A percentile compares a stretch with the other conserved stretches of the same genome.
phyloP scores from a whole-genome alignment of 805 yeast genomes.

The Brettanomyces custersianus region DNA sequence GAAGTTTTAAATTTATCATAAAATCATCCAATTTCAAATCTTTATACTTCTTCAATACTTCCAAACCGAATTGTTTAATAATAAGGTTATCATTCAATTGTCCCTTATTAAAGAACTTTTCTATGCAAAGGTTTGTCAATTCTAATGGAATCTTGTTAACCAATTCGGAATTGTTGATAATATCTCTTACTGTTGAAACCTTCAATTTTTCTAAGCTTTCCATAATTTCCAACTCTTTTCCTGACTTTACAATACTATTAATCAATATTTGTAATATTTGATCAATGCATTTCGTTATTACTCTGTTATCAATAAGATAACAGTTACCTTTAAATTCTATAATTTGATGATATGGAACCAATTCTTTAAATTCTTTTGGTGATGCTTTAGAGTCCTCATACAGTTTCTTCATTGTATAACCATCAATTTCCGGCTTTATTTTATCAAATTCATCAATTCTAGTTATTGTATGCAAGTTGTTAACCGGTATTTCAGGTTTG shows the following conservation, averaged over 20 bases:
- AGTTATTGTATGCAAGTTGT: background rate
- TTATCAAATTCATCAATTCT: background rate
- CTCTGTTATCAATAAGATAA: constrained; percentile 1
- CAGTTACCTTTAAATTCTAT: constrained; percentile 2
- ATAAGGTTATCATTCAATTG: constrained; percentile 6
- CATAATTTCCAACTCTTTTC: constrained; percentile 5
- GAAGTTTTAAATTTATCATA: constrained; percentile 51
- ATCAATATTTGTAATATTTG: constrained; percentile 3
- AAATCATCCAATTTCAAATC: constrained; percentile 37
- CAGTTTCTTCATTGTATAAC: constrained; percentile 7
- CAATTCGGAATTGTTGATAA: background rate
- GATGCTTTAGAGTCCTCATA: constrained; percentile 6
- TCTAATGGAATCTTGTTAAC: background rate
- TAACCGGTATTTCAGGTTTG: background rate
- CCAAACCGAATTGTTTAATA: constrained; percentile 6
- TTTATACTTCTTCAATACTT: constrained; percentile 7
- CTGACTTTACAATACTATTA: background rate
- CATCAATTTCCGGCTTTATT: background rate
- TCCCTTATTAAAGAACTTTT: background rate
- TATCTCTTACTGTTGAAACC: background rate
- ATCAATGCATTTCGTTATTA: constrained; percentile 3
- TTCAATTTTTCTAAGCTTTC: constrained; percentile 3
- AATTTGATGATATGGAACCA: constrained; percentile 1
- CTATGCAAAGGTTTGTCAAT: constrained; percentile 3
- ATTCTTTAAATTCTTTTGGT: constrained; percentile 1